Conservation (phyloP, 1,284 basidiomycete genomes). For the Microbotryum silenes-acaulis region DNA sequence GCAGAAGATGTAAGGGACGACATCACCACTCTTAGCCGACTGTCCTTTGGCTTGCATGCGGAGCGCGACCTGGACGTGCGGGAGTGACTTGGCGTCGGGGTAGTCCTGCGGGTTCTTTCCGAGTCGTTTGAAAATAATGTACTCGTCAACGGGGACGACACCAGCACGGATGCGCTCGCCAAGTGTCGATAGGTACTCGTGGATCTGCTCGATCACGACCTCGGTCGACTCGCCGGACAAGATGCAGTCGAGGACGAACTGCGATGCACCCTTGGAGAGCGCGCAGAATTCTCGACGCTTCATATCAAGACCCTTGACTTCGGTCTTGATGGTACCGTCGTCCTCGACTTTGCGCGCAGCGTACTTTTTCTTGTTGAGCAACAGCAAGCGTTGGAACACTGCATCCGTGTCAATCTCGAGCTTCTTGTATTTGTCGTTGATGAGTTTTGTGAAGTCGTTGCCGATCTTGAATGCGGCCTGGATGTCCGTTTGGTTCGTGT, state of each 20-base stretch:
- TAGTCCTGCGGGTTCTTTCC: constrained; percentile 95
- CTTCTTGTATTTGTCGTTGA: constrained; percentile 90
- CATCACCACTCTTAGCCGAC: constrained; percentile 75
- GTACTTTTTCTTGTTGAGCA: constrained; percentile 99
- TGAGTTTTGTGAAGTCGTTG: constrained; percentile 83
- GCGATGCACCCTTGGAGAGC: constrained; percentile 84
- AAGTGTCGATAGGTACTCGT: constrained; percentile 75
- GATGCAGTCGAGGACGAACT: constrained; percentile 85
- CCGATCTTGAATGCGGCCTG: constrained; percentile 86
- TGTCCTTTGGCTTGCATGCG: constrained; percentile 80
- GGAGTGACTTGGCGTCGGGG: constrained; percentile 87
- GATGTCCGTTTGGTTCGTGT: constrained; percentile 84
- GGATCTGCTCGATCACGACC: constrained; percentile 79
- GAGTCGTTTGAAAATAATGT: constrained; percentile 89
- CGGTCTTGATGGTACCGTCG: constrained; percentile 56
- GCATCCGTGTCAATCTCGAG: constrained; percentile 96
- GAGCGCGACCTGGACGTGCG: constrained; percentile 93
- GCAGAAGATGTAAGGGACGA: constrained; percentile 95
- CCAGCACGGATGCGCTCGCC: constrained; percentile 69
- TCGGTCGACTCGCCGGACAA: constrained; percentile 88
- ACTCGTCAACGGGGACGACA: constrained; percentile 77
- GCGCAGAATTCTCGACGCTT: constrained; percentile 92
- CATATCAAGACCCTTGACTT: constrained; percentile 98
- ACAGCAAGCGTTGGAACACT: constrained; percentile 82
- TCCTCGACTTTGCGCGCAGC: constrained; percentile 88